These are phyloP conservation scores for Crithidia bombi DNA, from an alignment of 208 protist genomes.

Conservation along the genomic window DNA sequence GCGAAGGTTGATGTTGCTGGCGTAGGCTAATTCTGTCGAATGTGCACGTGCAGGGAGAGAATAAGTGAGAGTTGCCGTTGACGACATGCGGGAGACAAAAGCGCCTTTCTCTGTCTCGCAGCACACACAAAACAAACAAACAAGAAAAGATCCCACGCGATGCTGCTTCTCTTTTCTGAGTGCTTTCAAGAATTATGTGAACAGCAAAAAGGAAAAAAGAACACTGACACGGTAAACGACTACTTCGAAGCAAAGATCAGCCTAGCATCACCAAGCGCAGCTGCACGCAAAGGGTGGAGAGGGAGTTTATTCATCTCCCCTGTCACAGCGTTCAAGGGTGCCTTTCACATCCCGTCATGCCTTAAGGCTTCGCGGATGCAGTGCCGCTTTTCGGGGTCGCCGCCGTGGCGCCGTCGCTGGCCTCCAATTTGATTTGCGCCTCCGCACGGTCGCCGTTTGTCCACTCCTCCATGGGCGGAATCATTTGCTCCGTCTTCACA, in stretches of 20 bases:
- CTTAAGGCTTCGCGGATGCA: not conserved
- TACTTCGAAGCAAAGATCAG: not conserved
- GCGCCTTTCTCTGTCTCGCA: not conserved
- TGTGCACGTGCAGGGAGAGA: too few relatives aligned
- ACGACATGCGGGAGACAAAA: too few relatives aligned
- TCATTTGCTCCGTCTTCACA: constrained; percentile 76
- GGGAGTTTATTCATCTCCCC: too few relatives aligned
- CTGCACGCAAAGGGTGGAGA: too few relatives aligned
- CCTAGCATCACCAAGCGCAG: too few relatives aligned
- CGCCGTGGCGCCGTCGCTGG: not conserved
- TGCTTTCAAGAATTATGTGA: too few relatives aligned
- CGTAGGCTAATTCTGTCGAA: too few relatives aligned
- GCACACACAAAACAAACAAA: not conserved
- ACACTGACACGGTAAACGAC: not conserved
- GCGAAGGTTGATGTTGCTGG: too few relatives aligned
- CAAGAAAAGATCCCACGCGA: not conserved
- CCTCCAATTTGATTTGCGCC: constrained; percentile 39
- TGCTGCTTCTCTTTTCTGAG: not conserved
- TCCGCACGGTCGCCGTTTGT: constrained; percentile 56
- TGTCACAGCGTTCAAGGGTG: too few relatives aligned
- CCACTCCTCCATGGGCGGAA: constrained; percentile 83
- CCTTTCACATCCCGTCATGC: not conserved
- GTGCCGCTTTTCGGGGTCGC: not conserved
- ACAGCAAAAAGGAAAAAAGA: not conserved
- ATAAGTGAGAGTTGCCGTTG: too few relatives aligned